Base-by-base conservation (phyloP, 106 monocot species). In the Allium cepa region DNA sequence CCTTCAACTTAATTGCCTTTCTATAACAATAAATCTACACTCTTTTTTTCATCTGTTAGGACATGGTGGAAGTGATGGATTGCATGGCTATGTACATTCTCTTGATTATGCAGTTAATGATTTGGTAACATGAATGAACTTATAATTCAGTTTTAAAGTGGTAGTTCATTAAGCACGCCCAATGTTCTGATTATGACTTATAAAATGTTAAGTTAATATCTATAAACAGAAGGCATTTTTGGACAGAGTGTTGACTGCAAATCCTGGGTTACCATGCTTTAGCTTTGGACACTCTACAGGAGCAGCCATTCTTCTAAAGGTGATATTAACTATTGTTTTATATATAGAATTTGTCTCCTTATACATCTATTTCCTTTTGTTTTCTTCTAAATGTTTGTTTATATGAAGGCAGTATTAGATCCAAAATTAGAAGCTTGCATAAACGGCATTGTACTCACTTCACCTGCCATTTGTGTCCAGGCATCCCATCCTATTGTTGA, bases 241-340 rank as follows among this genome's bases (percentile, higher is more conserved):
- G 71, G 71, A 81, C 63, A 83, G 87, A 68, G 74, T 91, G 0
- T 62, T 79, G 60, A 60, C 55, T 13, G 85, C 81, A 56, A 95
- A 88, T 76, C 88, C 85, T 57, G 74, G 85, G 7, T 71, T 91
- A n/a, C 95, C 91, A 10, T 88, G 91, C 61, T 95, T 91, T 75
- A 79, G 78, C 60, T 95, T 91, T 80, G 95, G 95, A 45, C 95
- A 95, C 53, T 95, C 95, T 56, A 95, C 95, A 15, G 95, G 95
- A 64, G 95, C 73, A 58, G 87, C 91, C 14, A 91, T 95, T 60
- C 68, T 86, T 50, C 71, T 95, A 8, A 94, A 94, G 94, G 94
- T 84, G 53, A 55, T 55, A 8, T 8, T 15, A 55, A 36, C 36
- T 36, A 36, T 5, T 36, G 36, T 36, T 36, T 36, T 36, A 2